Percentiles rank a stretch among this genome's conserved stretches.
These are phyloP conservation scores for Darksidea phi DNA, from an alignment of 495 filamentous ascomycete species.

Conservation along the genomic window DNA sequence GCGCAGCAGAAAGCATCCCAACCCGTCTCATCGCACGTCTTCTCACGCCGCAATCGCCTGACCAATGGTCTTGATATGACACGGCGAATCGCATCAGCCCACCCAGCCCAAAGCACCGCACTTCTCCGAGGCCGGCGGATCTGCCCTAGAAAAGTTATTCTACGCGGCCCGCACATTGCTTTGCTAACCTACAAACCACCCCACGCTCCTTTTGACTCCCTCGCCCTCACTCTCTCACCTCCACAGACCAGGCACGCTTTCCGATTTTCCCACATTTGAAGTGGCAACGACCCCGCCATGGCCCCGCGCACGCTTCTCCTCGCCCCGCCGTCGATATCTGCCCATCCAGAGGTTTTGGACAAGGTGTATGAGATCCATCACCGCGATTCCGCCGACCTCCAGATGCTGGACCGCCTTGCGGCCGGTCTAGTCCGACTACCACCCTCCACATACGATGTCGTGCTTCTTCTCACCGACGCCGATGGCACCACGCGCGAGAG, in stretches of 20 bases:
- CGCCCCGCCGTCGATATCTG: conserved; percentile 70
- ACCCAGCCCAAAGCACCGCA: background rate
- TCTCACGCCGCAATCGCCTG: conserved; percentile 1
- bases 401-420: conserved; percentile 96
- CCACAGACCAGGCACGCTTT: too few relatives aligned
- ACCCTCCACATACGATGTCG: conserved; percentile 71
- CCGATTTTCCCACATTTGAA: background rate
- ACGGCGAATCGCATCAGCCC: conserved; percentile 3
- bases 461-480: conserved; percentile 78
- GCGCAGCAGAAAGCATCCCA: too few relatives aligned
- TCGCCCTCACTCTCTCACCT: background rate
- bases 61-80: background rate
- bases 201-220: background rate
- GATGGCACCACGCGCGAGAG: conserved; percentile 63
- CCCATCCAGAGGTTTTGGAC: conserved; percentile 62
- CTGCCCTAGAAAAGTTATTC: conserved; percentile 16
- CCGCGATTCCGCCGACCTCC: conserved; percentile 76
- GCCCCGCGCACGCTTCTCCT: conserved; percentile 62
- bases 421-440: conserved; percentile 80
- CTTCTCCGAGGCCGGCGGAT: conserved; percentile 26
- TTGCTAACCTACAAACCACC: background rate
- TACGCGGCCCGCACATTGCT: background rate
- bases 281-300: conserved; percentile 3
- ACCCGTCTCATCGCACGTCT: too few relatives aligned
- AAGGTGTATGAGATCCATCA: conserved; percentile 62